Base-by-base conservation (phyloP, 805 yeast genomes). In the Wickerhamomyces rabaulensis region DNA sequence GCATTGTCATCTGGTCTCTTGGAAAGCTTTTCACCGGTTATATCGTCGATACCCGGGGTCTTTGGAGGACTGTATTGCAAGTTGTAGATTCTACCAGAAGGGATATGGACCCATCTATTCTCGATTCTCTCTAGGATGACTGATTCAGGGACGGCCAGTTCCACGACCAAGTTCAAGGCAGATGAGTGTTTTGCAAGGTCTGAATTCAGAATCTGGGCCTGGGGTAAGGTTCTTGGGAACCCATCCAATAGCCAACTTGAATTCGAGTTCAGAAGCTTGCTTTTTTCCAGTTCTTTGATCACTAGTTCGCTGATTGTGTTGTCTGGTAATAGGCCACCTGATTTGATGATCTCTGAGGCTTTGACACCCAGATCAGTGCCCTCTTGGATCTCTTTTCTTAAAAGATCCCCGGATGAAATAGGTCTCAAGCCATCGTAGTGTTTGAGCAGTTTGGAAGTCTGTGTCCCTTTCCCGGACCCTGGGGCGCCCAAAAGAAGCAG, bases 391-490 rank as follows among this genome's bases (percentile, higher is more conserved):
- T 90, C 85, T 35, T 68, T 66, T 51, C 98, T 75, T 39, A 91
- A 68, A 6, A 89, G 67, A 65, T 91, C 97, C 2, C 98, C 98
- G 0, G 95, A 84, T 1, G 96, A 82, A 9, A 92, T 66, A 1
- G 92, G 69, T 13, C 72, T 62, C 20, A 91, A 64, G 5, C 61
- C 56, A 2, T 84, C 76, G 48, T 82, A 74, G 37, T 68, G 65
- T 43, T 76, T 74, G 48, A 84, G 62, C 5, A 91, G 69, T 49
- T 82, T 73, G 2, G 84, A 67, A 0, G 96, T 85, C 54, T 85
- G 87, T 0, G 98, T 91, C 2, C 97, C 97, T 62, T 91, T 91
- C 1, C 98, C 98, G 1, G 96, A 76, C 0, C 98, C 98, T 0
- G 98, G 98, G 0, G 97, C 96, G 3, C 97, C 97, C 22, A 92